Percentiles rank a stretch among this genome's conserved stretches.
These are phyloP conservation scores for Monilinia aucupariae DNA, from an alignment of 2,329 filamentous ascomycete species.

Conservation along the genomic window DNA sequence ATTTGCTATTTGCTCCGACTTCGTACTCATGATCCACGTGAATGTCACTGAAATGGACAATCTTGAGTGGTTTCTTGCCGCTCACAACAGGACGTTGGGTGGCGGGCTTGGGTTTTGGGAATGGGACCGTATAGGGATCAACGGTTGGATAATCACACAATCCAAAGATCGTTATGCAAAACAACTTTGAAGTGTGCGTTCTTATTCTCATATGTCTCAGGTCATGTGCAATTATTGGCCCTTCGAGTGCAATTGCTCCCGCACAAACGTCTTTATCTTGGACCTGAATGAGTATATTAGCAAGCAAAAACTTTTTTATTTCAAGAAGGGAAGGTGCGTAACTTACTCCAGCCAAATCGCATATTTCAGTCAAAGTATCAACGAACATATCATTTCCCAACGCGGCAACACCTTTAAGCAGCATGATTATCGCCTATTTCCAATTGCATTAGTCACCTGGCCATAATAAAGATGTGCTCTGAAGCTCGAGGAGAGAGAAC, in stretches of 20 bases:
- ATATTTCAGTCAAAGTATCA: conserved; percentile 37
- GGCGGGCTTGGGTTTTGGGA: conserved; percentile 36
- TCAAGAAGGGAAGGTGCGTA: conserved; percentile 18
- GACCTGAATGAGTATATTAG: conserved; percentile 7
- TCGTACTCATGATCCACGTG: conserved; percentile 41
- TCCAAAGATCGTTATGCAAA: conserved; percentile 51
- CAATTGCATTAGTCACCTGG: background rate
- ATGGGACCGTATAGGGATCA: conserved; percentile 34
- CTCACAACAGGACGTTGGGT: conserved; percentile 36
- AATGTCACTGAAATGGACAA: conserved; percentile 42
- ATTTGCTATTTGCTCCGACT: conserved; percentile 38
- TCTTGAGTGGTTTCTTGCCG: conserved; percentile 36
- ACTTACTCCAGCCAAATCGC: conserved; percentile 25
- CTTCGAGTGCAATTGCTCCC: conserved; percentile 48
- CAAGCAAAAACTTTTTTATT: background rate
- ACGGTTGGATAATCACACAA: conserved; percentile 35
- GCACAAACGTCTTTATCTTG: conserved; percentile 36
- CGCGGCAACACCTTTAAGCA: conserved; percentile 42
- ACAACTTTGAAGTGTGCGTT: conserved; percentile 46
- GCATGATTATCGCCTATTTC: conserved; percentile 34
- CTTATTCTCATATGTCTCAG: conserved; percentile 45
- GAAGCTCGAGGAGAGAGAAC: background rate
- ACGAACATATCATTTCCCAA: conserved; percentile 42
- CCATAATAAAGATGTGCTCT: background rate
- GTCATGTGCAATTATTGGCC: conserved; percentile 47